Percentiles rank a stretch among this genome's conserved stretches.
phyloP scores from a whole-genome alignment of 805 yeast species.

The Candida fluviatilis region DNA sequence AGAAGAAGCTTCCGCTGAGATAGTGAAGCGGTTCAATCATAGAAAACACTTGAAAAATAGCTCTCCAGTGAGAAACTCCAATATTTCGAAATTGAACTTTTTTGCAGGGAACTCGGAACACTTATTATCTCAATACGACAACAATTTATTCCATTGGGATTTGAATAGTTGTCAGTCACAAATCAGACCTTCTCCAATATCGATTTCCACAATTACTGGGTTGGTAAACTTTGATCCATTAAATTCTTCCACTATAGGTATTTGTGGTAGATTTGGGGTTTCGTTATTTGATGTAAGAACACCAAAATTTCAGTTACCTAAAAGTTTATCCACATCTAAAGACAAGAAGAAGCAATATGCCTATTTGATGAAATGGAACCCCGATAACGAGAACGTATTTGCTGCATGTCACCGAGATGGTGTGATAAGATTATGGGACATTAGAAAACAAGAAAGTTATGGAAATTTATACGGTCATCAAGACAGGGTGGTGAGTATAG shows the following conservation, averaged over 20 bases:
- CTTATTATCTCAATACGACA: constrained; percentile 60
- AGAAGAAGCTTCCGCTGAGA: constrained; percentile 56
- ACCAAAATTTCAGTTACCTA: constrained; percentile 34
- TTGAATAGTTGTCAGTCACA: constrained; percentile 47
- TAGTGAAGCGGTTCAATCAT: constrained; percentile 77
- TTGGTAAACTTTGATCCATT: constrained; percentile 46
- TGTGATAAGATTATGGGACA: constrained; percentile 69
- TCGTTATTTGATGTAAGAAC: constrained; percentile 69
- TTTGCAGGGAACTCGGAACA: constrained; percentile 35
- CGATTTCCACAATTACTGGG: constrained; percentile 50
- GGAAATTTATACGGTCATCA: constrained; percentile 53
- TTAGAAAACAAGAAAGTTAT: constrained; percentile 54
- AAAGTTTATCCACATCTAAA: constrained; percentile 5
- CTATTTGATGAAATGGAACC: constrained; percentile 58
- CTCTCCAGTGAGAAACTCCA: constrained; percentile 19
- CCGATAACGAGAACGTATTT: constrained; percentile 52
- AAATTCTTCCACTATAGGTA: constrained; percentile 51
- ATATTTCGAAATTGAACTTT: constrained; percentile 25
- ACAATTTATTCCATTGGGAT: constrained; percentile 77
- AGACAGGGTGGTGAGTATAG: constrained; percentile 49
- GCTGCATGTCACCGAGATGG: constrained; percentile 63
- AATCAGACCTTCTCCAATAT: constrained; percentile 44
- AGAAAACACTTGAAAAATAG: constrained; percentile 49
- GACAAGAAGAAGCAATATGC: constrained; percentile 25
- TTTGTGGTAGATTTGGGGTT: constrained; percentile 70